Base-by-base conservation (phyloP, 768 basidiomycete genomes). In the Hericium coralloides region DNA sequence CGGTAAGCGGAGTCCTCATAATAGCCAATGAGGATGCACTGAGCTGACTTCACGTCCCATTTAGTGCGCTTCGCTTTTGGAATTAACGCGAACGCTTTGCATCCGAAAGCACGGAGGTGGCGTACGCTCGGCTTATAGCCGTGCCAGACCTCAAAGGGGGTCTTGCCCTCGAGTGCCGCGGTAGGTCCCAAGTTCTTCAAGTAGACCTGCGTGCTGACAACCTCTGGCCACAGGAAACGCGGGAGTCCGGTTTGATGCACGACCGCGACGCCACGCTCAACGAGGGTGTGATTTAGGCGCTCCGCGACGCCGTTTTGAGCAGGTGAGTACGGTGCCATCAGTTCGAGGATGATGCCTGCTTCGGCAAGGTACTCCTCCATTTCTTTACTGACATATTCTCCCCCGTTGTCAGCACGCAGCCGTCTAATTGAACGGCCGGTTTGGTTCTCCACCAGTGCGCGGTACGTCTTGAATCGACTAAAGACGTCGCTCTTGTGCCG, bases 231-330 rank as follows among this genome's bases (percentile, higher is more conserved):
- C 18, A 58, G 41, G 14, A n/a, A 38, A 12, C 36, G 31, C 4
- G 43, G 52, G 25, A 61, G 26, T 9, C 45, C 37, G 8, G 57
- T 54, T 5, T 43, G 49, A 26, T 55, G 47, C n/a, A 58, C 57
- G 17, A 61, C 43, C 3, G 55, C 55, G 31, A 41, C 39, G 0
- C 43, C 59, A 17, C 25, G 31, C 8, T 58, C 49, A 14, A 74
- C 61, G 4, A 73, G 53, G 0, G 72, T 75, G 6, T 64, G 61
- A 53, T 77, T 73, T 38, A 70, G 53, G 1, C 70, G 64, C 53
- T 77, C 72, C 2, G 73, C 72, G 8, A 61, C 58, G 5, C 75
- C 72, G 56, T 70, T 75, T 15, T 74, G 69, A 0, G 67, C 67
- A 12, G 71, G 73, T 7, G 71, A 74, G 59, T 75, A 64, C 0